phyloP scores from a whole-genome alignment of 2,329 filamentous ascomycete species.

The Talaromyces pinophilus region DNA sequence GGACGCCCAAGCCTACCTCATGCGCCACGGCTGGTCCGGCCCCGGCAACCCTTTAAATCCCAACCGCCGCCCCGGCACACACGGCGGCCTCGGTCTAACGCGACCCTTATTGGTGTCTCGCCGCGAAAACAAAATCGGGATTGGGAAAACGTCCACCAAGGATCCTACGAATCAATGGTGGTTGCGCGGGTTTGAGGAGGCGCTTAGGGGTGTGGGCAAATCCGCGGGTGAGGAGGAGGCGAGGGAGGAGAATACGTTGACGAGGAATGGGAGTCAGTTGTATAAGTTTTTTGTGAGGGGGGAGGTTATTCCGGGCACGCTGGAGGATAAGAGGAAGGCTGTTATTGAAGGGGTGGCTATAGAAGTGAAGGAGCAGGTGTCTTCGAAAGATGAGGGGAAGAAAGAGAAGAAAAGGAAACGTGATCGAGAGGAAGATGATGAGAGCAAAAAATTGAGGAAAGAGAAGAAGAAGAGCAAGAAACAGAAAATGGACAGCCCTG shows the following conservation, averaged over 20 bases:
- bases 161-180: constrained; percentile 85
- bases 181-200: constrained; percentile 91
- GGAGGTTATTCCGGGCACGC: constrained; percentile 72
- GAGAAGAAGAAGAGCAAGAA: constrained; percentile 31
- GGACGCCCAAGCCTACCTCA: constrained; percentile 81
- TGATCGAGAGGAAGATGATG: constrained; percentile 31
- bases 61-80: constrained; percentile 48
- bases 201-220: constrained; percentile 74
- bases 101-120: constrained; percentile 80
- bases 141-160: constrained; percentile 72
- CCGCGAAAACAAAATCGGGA: constrained; percentile 77
- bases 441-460: constrained; percentile 29
- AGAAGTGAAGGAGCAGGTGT: constrained; percentile 22
- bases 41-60: constrained; percentile 84
- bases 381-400: constrained; percentile 19
- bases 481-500: constrained; percentile 20
- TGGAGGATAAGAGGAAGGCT: constrained; percentile 9
- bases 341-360: neutral
- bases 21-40: constrained; percentile 86
- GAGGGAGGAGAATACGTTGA: constrained; percentile 37
- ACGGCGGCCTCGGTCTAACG: constrained; percentile 73
- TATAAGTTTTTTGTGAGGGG: constrained; percentile 86
- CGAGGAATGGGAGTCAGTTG: constrained; percentile 56
- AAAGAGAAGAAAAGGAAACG: constrained; percentile 41
- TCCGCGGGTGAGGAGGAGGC: constrained; percentile 45